Evolutionary conservation across 2,329 filamentous ascomycete genomes (phyloP), one percentile per base, ranked within the genome.

Genomic region (Ilyonectria sp.): DNA sequence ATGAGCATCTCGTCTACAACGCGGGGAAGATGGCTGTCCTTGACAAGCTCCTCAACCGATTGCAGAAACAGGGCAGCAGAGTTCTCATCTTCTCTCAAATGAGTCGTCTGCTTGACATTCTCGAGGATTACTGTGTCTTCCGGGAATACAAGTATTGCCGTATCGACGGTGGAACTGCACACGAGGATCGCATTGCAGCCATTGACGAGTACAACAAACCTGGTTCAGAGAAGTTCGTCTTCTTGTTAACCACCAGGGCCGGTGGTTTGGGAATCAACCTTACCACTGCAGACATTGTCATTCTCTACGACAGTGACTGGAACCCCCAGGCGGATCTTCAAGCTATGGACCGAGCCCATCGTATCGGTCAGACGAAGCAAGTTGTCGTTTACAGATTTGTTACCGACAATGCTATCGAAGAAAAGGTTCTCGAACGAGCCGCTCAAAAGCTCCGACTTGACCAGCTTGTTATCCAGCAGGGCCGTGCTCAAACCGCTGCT

Each of bases 41-140:
- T 19, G 96, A 99, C 84, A 97, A 94, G 82, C 89, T 99, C 11
- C 86, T 99, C 55, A 91, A 88, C 76, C 90, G 95, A 53, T 90
- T 99, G 84, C 88, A 95, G 81, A 89, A 88, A 53, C 92, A 97
- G 78, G 96, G 94, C 47, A 98, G 95, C 78, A 90, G 96, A 71
- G 94, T 99, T n/a, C 89, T 99, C 63, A 98, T 99, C 75, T 99
- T 99, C 84, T 99, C 96, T 1, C 96, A 99, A 78, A 99, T 99
- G 96, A 98, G 95, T 77, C 94, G 96, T 88, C 87, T 98, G 44
- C 85, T 99, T 47, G 96, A 99, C 78, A 99, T 99, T 60, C 87
- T 99, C 17, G 96, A 99, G 79, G 96, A 99, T 80, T 99, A 99
- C 82, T 98, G 95, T 71, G 94, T 98, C 50, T 97, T 99, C 86